A percentile compares a stretch with the other conserved stretches of the same genome.
Conservation (phyloP, 2,329 filamentous ascomycete species). For the Magnaporthiopsis rhizophila region DNA sequence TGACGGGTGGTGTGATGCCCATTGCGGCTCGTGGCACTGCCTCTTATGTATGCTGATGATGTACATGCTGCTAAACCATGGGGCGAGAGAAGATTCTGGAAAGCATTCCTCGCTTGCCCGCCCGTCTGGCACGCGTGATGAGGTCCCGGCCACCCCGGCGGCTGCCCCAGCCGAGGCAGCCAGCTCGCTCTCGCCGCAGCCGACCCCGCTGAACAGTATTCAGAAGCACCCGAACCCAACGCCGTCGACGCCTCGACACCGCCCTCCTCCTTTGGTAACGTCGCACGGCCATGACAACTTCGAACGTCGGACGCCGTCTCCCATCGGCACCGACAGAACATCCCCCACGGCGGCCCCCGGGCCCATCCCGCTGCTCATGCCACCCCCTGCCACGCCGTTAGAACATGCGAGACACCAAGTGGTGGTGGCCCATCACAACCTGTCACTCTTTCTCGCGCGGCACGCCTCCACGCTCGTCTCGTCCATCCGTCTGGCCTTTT, state of each 20-base stretch:
- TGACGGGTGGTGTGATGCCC: background rate
- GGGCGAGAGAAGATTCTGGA: slow-evolving; percentile 20
- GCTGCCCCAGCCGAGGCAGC: background rate
- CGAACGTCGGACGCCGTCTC: slow-evolving; percentile 19
- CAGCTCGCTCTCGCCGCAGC: slow-evolving; percentile 16
- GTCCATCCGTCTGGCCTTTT: slow-evolving; percentile 49
- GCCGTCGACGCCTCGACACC: slow-evolving; percentile 18
- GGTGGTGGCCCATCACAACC: slow-evolving; percentile 28
- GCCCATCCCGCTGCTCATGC: slow-evolving; percentile 39
- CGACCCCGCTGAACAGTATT: slow-evolving; percentile 20
- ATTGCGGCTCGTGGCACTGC: background rate
- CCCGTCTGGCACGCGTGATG: slow-evolving; percentile 12
- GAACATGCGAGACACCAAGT: slow-evolving; percentile 26
- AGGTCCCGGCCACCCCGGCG: slow-evolving; percentile 11
- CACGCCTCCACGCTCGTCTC: slow-evolving; percentile 26
- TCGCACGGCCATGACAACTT: slow-evolving; percentile 33
- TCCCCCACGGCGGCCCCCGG: slow-evolving; percentile 10
- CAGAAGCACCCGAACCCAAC: slow-evolving; percentile 23
- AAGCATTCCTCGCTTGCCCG: slow-evolving; percentile 25
- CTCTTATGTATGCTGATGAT: background rate
- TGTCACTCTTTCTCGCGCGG: slow-evolving; percentile 20
- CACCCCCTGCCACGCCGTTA: slow-evolving; percentile 33
- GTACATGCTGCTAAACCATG: slow-evolving; percentile 2
- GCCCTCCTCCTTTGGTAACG: slow-evolving; percentile 27
- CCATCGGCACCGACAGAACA: slow-evolving; percentile 11